Conservation (phyloP, 73 alveolate genomes). For the Symbiodinium pilosum region DNA sequence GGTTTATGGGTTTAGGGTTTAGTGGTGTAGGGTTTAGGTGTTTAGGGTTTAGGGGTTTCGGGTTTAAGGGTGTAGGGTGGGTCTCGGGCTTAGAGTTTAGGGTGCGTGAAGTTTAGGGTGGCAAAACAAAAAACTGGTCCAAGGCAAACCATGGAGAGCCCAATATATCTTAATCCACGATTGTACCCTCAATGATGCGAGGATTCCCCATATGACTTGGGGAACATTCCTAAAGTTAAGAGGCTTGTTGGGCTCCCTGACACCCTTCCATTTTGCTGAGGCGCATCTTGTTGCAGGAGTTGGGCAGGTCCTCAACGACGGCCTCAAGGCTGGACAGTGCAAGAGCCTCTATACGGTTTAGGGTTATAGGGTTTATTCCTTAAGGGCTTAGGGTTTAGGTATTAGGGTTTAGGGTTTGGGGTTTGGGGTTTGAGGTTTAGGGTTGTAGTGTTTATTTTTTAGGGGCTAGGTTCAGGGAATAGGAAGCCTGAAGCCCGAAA, state of each 20-base stretch:
- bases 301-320: constrained; percentile 35
- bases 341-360: not conserved
- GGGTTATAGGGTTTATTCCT: not conserved
- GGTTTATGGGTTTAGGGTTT: not conserved
- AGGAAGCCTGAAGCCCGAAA: too few relatives aligned
- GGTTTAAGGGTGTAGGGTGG: not conserved
- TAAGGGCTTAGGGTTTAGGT: too few relatives aligned
- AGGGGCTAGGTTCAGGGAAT: too few relatives aligned
- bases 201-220: not conserved
- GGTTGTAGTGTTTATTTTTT: too few relatives aligned
- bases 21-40: not conserved
- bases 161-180: not conserved
- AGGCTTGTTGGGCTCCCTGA: not conserved
- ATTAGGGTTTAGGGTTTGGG: too few relatives aligned
- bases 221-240: not conserved
- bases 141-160: not conserved
- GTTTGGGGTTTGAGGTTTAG: too few relatives aligned
- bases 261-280: not conserved
- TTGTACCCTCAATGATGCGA: not conserved
- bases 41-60: not conserved
- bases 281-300: constrained; percentile 42
- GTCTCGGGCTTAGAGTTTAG: not conserved
- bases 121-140: not conserved
- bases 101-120: too few relatives aligned
- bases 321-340: not conserved